Evolutionary conservation across 768 basidiomycete species (phyloP), one percentile per base, ranked within the genome.

Genomic region (Scleroderma citrinum): DNA sequence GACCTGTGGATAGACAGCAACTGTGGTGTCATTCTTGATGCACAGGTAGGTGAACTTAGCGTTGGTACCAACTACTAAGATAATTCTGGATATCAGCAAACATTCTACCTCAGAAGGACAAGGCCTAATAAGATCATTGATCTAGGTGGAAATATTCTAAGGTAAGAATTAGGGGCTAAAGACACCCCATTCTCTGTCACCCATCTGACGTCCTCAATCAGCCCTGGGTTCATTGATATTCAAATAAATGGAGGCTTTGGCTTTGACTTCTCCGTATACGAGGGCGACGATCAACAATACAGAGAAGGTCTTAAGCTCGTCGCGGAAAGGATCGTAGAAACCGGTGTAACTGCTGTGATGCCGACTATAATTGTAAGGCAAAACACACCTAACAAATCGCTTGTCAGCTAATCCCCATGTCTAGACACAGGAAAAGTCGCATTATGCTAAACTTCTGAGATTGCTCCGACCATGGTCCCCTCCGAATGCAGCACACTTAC

Each of bases 221-320:
- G 88, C 62, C 92, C 92, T 2, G 92, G 92, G 13, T 78, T 85
- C 59, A 76, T 94, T 44, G 92, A 94, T 67, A 80, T 86, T 16
- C 92, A 95, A 59, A 83, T 95, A 53, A 94, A 95, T 55, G 92
- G 92, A 31, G 92, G 83, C 5, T 92, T 89, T 62, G 82, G 84
- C 26, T 87, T 91, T 60, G 89, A 92, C 64, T 92, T 92, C 59
- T 91, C 89, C 12, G 78, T 91, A 16, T 89, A 85, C 56, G 82
- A 87, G 31, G 80, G 77, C 23, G 75, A 84, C 59, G 85, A 87
- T 46, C 73, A 81, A 32, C 70, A 69, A 6, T 94, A 94, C 66
- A 70, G 73, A 21, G 57, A 75, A 20, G 88, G 89, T 17, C 70
- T 94, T 64, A 76, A 78, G 59, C 69, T 71, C 51, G 80, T 92